Evolutionary conservation across 2,329 filamentous ascomycete species (phyloP).

Genomic region (Rutstroemia sp.): DNA sequence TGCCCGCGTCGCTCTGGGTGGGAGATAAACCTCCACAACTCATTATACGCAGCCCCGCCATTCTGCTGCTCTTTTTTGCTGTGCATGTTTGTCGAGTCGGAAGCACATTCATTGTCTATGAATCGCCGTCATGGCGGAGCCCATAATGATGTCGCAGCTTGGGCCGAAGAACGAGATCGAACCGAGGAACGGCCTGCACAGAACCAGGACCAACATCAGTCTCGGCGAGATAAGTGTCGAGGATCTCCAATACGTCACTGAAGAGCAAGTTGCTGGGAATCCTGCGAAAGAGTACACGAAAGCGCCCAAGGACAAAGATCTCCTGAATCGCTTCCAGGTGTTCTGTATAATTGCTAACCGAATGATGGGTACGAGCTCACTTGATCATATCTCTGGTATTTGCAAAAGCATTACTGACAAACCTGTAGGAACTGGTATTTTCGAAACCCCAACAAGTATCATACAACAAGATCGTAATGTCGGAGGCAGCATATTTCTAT

Average conservation of each 20-base stretch:
- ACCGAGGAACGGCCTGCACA: neutral
- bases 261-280: neutral
- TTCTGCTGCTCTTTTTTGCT: too few species aligned
- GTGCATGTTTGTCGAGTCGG: too few species aligned
- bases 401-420: neutral
- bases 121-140: neutral
- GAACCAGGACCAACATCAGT: neutral
- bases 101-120: too few species aligned
- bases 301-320: neutral
- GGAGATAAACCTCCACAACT: neutral
- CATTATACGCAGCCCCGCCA: too few species aligned
- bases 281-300: slow-evolving; percentile 1
- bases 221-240: neutral
- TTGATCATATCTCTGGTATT: too few species aligned
- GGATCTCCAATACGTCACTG: neutral
- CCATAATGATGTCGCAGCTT: neutral
- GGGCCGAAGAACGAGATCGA: neutral
- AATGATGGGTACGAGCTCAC: slow-evolving; percentile 1
- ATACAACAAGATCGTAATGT: slow-evolving; percentile 38
- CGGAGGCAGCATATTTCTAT: slow-evolving; percentile 45
- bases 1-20: neutral
- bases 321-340: slow-evolving; percentile 6
- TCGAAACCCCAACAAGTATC: slow-evolving; percentile 48
- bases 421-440: slow-evolving; percentile 21
- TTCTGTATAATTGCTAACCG: slow-evolving; percentile 4